Evolutionary conservation across 2,329 filamentous ascomycete species (phyloP).

Genomic region (Stagonosporopsis chrysanthemi): DNA sequence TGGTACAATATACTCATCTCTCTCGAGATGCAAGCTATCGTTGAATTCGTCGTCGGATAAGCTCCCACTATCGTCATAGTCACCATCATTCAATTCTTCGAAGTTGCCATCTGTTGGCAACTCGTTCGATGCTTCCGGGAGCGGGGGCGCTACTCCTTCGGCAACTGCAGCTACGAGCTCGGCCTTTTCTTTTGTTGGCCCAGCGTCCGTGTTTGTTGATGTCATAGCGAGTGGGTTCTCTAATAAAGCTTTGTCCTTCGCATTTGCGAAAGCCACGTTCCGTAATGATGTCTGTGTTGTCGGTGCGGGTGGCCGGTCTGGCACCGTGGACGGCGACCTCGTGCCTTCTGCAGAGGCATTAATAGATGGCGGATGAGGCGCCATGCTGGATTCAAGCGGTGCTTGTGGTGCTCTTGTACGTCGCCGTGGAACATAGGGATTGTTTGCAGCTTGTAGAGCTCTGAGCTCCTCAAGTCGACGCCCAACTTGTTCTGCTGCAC

Average conservation of each 20-base stretch:
- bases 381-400: not conserved
- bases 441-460: slow-evolving; percentile 15
- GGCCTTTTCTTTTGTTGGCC: slow-evolving; percentile 5
- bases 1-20: slow-evolving; percentile 44
- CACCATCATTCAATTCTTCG: slow-evolving; percentile 29
- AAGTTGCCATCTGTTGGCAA: slow-evolving; percentile 23
- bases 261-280: slow-evolving; percentile 33
- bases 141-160: not conserved
- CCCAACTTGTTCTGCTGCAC: slow-evolving; percentile 11
- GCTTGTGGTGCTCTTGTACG: slow-evolving; percentile 5
- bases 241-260: slow-evolving; percentile 8
- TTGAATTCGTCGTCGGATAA: slow-evolving; percentile 40
- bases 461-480: slow-evolving; percentile 22
- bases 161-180: slow-evolving; percentile 11
- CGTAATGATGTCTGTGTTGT: slow-evolving; percentile 39
- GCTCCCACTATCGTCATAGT: slow-evolving; percentile 28
- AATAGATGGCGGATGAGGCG: not conserved
- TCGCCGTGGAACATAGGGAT: slow-evolving; percentile 19
- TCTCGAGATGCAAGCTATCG: slow-evolving; percentile 39
- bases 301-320: slow-evolving; percentile 36
- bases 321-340: slow-evolving; percentile 46
- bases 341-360: slow-evolving; percentile 32
- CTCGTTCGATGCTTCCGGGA: not conserved
- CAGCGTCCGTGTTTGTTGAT: not conserved
- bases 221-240: slow-evolving; percentile 3